Percentiles rank a stretch among this genome's conserved stretches.
Conservation (phyloP, 345 rosid genomes). For the Eucalyptus caleyi region DNA sequence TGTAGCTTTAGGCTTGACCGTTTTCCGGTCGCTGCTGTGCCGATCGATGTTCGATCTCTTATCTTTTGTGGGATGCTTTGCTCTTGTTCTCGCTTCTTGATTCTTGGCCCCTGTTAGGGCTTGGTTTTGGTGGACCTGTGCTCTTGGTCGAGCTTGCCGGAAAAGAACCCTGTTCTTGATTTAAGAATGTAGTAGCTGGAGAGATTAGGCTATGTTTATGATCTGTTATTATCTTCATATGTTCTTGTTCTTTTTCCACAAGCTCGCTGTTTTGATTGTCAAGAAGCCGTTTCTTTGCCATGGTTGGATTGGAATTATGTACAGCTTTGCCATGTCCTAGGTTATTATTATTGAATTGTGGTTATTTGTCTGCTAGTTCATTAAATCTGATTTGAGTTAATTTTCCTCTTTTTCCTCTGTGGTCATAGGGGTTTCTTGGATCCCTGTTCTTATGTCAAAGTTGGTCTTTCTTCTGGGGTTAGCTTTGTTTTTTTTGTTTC, state of each 20-base stretch:
- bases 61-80: background rate
- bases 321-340: background rate
- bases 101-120: background rate
- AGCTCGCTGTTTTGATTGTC: background rate
- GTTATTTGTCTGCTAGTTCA: background rate
- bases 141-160: background rate
- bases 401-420: background rate
- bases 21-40: background rate
- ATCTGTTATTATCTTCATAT: background rate
- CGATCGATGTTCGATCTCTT: background rate
- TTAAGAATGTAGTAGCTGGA: background rate
- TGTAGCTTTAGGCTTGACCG: background rate
- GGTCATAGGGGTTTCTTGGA: background rate
- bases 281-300: background rate
- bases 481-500: background rate
- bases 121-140: background rate
- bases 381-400: background rate
- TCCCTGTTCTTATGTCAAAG: background rate
- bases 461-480: background rate
- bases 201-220: background rate
- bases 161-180: background rate
- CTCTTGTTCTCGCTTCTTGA: background rate
- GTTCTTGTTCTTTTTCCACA: background rate
- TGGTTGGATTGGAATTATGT: background rate
- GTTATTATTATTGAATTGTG: background rate